These are phyloP conservation scores for Aspergillus unguis DNA, from an alignment of 2,329 filamentous ascomycete genomes.

Conservation along the genomic window DNA sequence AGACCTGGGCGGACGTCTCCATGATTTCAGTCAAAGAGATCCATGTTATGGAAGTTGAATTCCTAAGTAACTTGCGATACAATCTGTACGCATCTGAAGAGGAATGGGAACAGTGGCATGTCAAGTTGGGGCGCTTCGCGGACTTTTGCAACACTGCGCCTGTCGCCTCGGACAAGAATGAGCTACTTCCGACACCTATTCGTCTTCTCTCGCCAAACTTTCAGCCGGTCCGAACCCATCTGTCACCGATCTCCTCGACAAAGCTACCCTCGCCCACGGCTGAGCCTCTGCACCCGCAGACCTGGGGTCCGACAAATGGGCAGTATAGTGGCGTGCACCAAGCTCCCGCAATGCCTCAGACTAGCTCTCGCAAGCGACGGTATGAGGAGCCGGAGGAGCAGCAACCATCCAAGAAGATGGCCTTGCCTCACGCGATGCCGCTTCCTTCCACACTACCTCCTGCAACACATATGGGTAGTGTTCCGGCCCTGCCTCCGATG, in stretches of 20 bases:
- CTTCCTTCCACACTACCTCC: conserved; percentile 27
- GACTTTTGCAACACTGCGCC: conserved; percentile 75
- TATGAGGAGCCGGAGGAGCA: conserved; percentile 58
- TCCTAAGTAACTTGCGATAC: conserved; percentile 97
- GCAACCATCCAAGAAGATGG: conserved; percentile 54
- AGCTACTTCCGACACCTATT: conserved; percentile 27
- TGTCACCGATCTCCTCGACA: conserved; percentile 30
- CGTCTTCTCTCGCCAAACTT: conserved; percentile 36
- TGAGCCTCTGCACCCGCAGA: conserved; percentile 29
- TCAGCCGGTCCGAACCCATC: conserved; percentile 30
- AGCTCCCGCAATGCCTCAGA: conserved; percentile 20
- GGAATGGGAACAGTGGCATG: conserved; percentile 85
- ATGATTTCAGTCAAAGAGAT: conserved; percentile 92
- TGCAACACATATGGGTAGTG: conserved; percentile 20
- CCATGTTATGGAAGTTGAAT: conserved; percentile 99
- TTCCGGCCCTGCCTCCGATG: conserved; percentile 35
- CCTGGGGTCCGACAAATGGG: conserved; percentile 28
- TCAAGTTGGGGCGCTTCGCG: conserved; percentile 75
- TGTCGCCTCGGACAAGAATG: conserved; percentile 41
- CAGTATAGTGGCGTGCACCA: conserved; percentile 25
- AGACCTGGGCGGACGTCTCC: conserved; percentile 98
- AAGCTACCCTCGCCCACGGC: conserved; percentile 40
- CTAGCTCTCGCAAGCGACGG: conserved; percentile 55
- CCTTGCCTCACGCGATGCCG: conserved; percentile 23
- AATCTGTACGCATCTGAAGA: conserved; percentile 80